Base-by-base conservation (phyloP, 768 basidiomycete genomes). In the Lactarius hengduanensis region DNA sequence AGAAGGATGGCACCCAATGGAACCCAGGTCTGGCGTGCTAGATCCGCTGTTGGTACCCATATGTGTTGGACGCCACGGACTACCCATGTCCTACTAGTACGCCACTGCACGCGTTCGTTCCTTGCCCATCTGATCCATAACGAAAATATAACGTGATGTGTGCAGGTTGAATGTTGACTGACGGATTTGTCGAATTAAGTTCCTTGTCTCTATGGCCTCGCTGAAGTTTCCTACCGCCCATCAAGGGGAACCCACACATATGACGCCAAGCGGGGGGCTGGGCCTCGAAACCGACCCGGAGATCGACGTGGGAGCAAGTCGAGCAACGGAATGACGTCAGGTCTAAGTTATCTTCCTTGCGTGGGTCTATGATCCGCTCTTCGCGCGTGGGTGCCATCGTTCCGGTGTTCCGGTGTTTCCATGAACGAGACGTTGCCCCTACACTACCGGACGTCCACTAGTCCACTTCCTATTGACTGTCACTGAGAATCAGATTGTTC, bases 301-400 rank as follows among this genome's bases (percentile, higher is more conserved):
- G 59, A 65, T 60, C n/a, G 5, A 57, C 13, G 63, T 64, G 63
- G 59, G 59, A 3, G 58, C 45, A 56, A 41, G 34, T 28, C 28
- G 45, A 53, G 43, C 26, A 65, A 20, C n/a, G 58, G 40, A 34
- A 40, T 65, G 64, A 60, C 38, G 59, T 65, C 56, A 22, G 20
- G 16, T 40, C 53, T 11, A 30, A 28, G 45, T 58, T 58, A 11
- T 32, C 43, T 57, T 43, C 15, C 30, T 10, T 20, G 26, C n/a
- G 26, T 28, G 50, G 53, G 22, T 36, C 9, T 43, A 54, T 43
- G 28, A 36, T 15, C 32, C 18, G 20, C 5, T 22, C 32, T 7
- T 47, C 26, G 32, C 18, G 10, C 50, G 47, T 28, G 53, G 40
- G 18, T 56, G 28, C 18, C 1, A 15, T 16, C 13, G 41, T 54